Evolutionary conservation across 1,139 yeast species (phyloP), one percentile per base, ranked within the genome.

Genomic region (Yamadazyma trypodendri): DNA sequence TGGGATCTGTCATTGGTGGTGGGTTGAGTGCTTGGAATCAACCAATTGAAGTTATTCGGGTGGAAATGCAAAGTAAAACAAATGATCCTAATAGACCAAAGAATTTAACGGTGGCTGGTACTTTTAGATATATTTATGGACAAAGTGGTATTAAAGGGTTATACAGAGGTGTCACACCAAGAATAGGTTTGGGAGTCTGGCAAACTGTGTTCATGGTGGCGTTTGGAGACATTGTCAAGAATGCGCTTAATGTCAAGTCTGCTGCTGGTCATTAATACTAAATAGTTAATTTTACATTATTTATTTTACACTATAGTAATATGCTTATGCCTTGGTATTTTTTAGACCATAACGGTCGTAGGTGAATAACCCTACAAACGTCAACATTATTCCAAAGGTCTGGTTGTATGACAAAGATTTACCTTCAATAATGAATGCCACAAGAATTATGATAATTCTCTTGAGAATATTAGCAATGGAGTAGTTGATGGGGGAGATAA

Each of bases 171-270:
- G 97, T 90, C 33, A 79, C 97, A 10, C 98, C 98, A 50, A 84
- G 98, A 74, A 79, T 92, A 50, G 97, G 96, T 39, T 76, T 92
- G 52, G 95, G 97, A 49, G 85, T 92, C 46, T 92, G 97, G 97
- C 98, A 92, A 72, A 92, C 98, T 2, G 88, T 92, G 34, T 92
- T 95, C 64, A 92, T 92, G 97, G 97, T 92, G 43, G 97, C 96
- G n/a, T 81, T 92, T 50, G 98, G 97, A 58, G 98, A 92, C 60
- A 86, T 89, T 63, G 65, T 70, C 54, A 70, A 68, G 55, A 65
- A 58, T 49, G 50, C 66, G 59, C 63, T 71, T 52, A 69, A 70
- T 42, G 63, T 74, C 28, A 72, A 71, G 31, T 27, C 29, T 27
- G 70, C 72, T 37, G 56, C 60, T 25, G 72, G 72, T 31, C 73